These are phyloP conservation scores for Neofusicoccum sp. DNA, from an alignment of 2,329 filamentous ascomycete genomes.

Conservation along the genomic window DNA sequence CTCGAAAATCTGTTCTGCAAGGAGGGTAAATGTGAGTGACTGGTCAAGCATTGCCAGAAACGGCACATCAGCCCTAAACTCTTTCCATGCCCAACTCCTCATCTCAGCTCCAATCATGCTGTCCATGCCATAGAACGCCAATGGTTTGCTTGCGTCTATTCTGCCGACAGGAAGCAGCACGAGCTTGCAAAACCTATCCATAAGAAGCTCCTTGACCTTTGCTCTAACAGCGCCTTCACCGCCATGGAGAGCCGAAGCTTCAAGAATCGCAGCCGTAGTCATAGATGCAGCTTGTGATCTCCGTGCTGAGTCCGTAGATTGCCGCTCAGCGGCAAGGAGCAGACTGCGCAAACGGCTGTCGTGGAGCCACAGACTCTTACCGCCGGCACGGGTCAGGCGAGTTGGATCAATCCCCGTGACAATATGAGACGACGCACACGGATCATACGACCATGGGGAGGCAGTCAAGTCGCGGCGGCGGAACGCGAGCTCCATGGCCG, in stretches of 20 bases:
- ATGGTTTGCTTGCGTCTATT: slow-evolving; percentile 24
- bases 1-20: not conserved
- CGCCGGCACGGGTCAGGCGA: slow-evolving; percentile 25
- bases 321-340: no score
- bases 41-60: not conserved
- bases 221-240: no score
- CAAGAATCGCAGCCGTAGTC: slow-evolving; percentile 9
- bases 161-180: not conserved
- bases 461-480: not conserved
- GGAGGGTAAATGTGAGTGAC: not conserved
- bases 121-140: slow-evolving; percentile 33
- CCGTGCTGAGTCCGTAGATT: not conserved
- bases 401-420: slow-evolving; percentile 1
- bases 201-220: slow-evolving; percentile 22
- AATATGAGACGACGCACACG: no score
- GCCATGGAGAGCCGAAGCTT: no score
- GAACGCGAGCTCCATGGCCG: slow-evolving; percentile 46
- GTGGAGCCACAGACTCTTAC: not conserved
- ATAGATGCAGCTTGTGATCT: slow-evolving; percentile 17
- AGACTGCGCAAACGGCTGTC: no score
- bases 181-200: slow-evolving; percentile 23
- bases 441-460: slow-evolving; percentile 24
- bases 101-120: slow-evolving; percentile 31
- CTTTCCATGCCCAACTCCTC: slow-evolving; percentile 25
- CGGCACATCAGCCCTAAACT: slow-evolving; percentile 41